A percentile compares a stretch with the other conserved stretches of the same genome.
phyloP scores from a whole-genome alignment of 345 rosid species.

The Syzygium aromaticum region DNA sequence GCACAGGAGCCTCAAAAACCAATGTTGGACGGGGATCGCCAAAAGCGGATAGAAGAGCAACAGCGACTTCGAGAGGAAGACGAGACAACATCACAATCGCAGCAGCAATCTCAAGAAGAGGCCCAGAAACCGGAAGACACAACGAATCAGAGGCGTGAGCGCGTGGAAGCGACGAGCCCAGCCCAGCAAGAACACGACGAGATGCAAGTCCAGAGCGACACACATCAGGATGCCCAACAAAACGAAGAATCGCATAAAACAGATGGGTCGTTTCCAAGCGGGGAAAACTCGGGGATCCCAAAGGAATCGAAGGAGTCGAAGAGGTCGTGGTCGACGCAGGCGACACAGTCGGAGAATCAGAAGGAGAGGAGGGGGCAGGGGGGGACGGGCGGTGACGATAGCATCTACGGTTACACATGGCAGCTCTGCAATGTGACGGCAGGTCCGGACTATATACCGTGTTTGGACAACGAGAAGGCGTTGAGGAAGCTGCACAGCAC shows the following conservation, averaged over 20 bases:
- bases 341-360: slow-evolving; percentile 56
- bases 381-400: slow-evolving; percentile 16
- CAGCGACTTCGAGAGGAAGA: slow-evolving; percentile 20
- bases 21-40: slow-evolving; percentile 11
- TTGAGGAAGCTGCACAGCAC: slow-evolving; percentile 38
- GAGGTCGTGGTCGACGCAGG: slow-evolving; percentile 71
- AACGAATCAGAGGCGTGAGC: not conserved
- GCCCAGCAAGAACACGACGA: not conserved
- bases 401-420: slow-evolving; percentile 43
- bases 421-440: slow-evolving; percentile 68
- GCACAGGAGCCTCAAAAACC: slow-evolving; percentile 17
- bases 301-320: slow-evolving; percentile 73
- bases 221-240: not conserved
- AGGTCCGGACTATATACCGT: slow-evolving; percentile 86
- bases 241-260: not conserved
- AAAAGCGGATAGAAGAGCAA: slow-evolving; percentile 19
- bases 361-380: slow-evolving; percentile 51
- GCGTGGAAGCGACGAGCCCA: slow-evolving; percentile 1
- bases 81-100: not conserved
- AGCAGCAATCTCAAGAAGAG: slow-evolving; percentile 1
- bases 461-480: slow-evolving; percentile 83
- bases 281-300: slow-evolving; percentile 47
- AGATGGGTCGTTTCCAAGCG: slow-evolving; percentile 9
- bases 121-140: not conserved
- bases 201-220: not conserved